Evolutionary conservation across 495 filamentous ascomycete genomes (phyloP).

Genomic region (Neurospora tetraspora): DNA sequence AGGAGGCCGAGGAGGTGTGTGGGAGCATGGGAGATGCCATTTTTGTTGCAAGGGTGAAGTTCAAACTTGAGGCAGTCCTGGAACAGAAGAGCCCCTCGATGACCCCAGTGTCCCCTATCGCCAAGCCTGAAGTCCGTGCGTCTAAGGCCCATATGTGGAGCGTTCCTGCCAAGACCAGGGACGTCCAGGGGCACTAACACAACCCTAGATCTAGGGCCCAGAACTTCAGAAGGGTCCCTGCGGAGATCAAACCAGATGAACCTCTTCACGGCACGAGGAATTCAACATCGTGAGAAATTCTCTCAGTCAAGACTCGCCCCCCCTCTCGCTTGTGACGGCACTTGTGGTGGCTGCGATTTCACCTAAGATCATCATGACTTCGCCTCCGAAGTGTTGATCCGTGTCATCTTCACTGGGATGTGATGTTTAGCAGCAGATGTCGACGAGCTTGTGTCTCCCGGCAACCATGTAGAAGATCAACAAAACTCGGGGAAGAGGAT

Average conservation of each 20-base stretch:
- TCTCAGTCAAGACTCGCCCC: background rate
- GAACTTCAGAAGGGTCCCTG: background rate
- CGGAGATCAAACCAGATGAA: background rate
- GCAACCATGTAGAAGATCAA: background rate
- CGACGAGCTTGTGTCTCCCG: background rate
- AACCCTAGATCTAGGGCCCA: background rate
- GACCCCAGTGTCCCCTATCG: background rate
- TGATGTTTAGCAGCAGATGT: background rate
- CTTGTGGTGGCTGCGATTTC: too few species aligned
- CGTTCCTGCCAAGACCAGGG: background rate
- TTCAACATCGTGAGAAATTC: background rate
- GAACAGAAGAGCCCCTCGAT: background rate
- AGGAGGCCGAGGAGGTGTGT: background rate
- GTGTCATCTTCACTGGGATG: background rate
- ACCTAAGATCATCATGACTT: background rate
- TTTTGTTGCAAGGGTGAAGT: background rate
- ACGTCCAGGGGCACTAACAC: background rate
- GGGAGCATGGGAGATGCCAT: background rate
- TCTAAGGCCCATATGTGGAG: background rate
- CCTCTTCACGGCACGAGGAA: background rate
- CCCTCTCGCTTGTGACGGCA: too few species aligned
- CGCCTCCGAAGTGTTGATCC: background rate
- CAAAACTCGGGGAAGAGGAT: background rate
- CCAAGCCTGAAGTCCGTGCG: background rate
- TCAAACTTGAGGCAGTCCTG: background rate